phyloP scores from a whole-genome alignment of 148 eudicot genomes.

The Fagopyrum tataricum region DNA sequence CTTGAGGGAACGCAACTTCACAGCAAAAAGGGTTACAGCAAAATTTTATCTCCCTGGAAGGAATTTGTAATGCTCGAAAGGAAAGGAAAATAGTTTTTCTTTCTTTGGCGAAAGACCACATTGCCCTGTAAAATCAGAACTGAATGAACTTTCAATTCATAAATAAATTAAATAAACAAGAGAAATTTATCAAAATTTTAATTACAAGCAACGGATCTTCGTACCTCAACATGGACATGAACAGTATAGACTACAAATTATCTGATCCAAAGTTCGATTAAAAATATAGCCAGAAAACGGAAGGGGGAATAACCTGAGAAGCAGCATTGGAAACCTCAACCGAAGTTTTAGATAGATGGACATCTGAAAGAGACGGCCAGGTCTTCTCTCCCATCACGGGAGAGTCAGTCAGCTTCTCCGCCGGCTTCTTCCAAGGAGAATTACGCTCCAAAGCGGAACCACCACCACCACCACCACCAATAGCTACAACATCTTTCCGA shows the following conservation, averaged over 20 bases:
- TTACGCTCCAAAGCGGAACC: slow-evolving; percentile 25
- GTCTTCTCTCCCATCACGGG: slow-evolving; percentile 40
- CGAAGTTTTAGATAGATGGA: slow-evolving; percentile 34
- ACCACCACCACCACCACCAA: slow-evolving; percentile 13
- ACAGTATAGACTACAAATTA: not conserved
- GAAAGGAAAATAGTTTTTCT: not conserved
- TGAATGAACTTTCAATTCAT: too few relatives aligned
- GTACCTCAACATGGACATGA: not conserved
- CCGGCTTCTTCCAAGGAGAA: slow-evolving; percentile 72
- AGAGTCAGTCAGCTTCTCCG: slow-evolving; percentile 23
- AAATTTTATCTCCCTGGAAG: not conserved
- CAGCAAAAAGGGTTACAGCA: not conserved
- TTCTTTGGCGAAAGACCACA: not conserved
- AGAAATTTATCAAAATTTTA: not conserved
- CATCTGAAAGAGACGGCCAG: slow-evolving; percentile 75
- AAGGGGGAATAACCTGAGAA: slow-evolving; percentile 8
- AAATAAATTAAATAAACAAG: not conserved
- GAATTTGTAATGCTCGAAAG: not conserved
- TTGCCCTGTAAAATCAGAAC: not conserved
- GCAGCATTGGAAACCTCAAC: slow-evolving; percentile 13
- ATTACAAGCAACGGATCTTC: not conserved
- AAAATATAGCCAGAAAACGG: not conserved
- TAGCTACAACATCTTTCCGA: slow-evolving; percentile 23
- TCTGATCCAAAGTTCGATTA: not conserved
- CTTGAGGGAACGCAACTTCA: not conserved